A percentile compares a stretch with the other conserved stretches of the same genome.
Evolutionary conservation across 345 rosid genomes (phyloP).

Genomic region (Raphanus sativus): DNA sequence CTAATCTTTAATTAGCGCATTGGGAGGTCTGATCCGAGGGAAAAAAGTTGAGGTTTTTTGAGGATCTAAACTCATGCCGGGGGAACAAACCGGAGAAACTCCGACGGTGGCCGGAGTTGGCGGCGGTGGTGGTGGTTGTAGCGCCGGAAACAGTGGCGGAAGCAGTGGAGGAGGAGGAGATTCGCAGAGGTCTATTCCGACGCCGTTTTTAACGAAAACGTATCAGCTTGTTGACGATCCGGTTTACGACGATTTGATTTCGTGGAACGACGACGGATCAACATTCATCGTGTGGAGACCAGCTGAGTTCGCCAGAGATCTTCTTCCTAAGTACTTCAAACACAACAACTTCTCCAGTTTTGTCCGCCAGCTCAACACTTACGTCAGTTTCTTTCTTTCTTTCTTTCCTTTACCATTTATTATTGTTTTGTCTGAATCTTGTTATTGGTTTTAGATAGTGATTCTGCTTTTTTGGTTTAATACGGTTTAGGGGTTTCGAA

Average conservation of each 20-base stretch:
- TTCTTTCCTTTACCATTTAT: background rate
- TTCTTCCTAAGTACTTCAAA: constrained; percentile 90
- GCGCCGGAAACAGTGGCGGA: constrained; percentile 37
- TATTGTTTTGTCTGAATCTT: background rate
- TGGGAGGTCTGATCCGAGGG: background rate
- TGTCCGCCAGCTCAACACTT: constrained; percentile 94
- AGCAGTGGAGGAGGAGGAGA: constrained; percentile 45
- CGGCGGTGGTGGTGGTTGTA: constrained; percentile 42
- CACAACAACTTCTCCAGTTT: constrained; percentile 95
- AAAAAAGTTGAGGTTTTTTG: constrained; percentile 31
- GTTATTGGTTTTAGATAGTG: background rate
- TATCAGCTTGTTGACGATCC: constrained; percentile 86
- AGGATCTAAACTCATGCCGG: constrained; percentile 49
- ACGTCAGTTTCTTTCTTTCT: constrained; percentile 49
- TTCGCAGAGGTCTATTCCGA: constrained; percentile 78
- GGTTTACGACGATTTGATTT: constrained; percentile 63
- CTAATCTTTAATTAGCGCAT: constrained; percentile 11
- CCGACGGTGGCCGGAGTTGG: constrained; percentile 38
- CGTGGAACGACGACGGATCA: constrained; percentile 92
- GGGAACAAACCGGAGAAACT: constrained; percentile 66
- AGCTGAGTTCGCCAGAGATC: constrained; percentile 90
- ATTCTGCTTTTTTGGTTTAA: background rate
- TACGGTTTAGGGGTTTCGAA: constrained; percentile 71
- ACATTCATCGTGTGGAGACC: constrained; percentile 91
- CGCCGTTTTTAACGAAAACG: constrained; percentile 88